Conservation (phyloP, 2,329 filamentous ascomycete genomes). For the Podosphaera leucotricha region DNA sequence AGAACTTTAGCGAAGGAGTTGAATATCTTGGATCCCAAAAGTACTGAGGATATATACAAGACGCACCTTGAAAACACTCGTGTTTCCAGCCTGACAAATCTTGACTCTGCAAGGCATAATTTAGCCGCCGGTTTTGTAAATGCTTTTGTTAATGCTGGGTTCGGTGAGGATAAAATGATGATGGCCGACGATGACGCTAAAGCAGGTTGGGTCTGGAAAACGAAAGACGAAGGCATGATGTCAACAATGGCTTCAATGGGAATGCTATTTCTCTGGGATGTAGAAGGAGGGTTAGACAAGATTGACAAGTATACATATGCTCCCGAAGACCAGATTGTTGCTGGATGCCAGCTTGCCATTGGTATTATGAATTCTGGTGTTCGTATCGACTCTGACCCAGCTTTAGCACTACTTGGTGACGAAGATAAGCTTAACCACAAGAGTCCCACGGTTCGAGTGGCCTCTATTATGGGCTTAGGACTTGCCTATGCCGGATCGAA, state of each 20-base stretch:
- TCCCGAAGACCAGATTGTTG: constrained; percentile 62
- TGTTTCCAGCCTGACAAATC: constrained; percentile 77
- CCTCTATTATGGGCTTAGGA: constrained; percentile 88
- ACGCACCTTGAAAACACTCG: constrained; percentile 90
- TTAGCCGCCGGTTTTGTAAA: constrained; percentile 92
- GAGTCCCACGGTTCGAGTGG: constrained; percentile 53
- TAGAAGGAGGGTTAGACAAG: constrained; percentile 75
- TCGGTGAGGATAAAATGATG: constrained; percentile 95
- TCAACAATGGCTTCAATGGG: constrained; percentile 87
- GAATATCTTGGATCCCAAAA: constrained; percentile 90
- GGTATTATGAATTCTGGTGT: constrained; percentile 93
- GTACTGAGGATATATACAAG: constrained; percentile 97
- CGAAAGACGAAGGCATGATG: constrained; percentile 93
- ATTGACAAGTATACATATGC: constrained; percentile 88
- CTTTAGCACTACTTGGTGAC: constrained; percentile 66
- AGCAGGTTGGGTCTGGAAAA: constrained; percentile 96
- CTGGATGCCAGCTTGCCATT: constrained; percentile 76
- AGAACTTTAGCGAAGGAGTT: constrained; percentile 85
- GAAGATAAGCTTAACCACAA: constrained; percentile 56
- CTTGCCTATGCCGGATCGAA: constrained; percentile 87
- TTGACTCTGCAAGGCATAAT: constrained; percentile 89
- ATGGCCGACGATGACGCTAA: constrained; percentile 69
- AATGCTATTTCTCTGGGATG: constrained; percentile 79
- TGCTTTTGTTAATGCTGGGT: constrained; percentile 88
- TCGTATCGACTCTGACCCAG: constrained; percentile 69